Evolutionary conservation across 495 filamentous ascomycete species (phyloP).

Genomic region (Schizothecium vesticola): DNA sequence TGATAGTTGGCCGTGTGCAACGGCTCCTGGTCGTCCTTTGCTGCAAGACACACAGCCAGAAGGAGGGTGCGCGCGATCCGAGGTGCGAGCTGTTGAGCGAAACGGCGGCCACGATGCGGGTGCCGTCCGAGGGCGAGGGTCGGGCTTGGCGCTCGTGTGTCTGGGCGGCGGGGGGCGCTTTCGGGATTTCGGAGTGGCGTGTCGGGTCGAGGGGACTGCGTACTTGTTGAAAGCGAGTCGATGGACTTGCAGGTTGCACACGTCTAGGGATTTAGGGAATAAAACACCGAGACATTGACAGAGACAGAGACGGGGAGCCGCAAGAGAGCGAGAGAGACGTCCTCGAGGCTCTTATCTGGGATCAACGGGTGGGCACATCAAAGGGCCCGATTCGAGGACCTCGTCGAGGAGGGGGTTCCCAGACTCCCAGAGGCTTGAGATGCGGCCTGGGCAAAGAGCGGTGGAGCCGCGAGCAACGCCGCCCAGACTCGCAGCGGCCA

Average conservation of each 20-base stretch:
- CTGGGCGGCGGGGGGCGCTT: not conserved
- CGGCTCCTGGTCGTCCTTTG: not conserved
- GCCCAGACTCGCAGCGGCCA: not conserved
- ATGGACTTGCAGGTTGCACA: not conserved
- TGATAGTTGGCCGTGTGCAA: not conserved
- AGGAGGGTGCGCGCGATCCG: not conserved
- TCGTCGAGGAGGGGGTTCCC: constrained; percentile 1
- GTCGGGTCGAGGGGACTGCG: not conserved
- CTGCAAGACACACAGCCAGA: not conserved
- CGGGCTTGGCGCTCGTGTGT: not conserved
- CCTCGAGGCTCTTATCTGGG: not conserved
- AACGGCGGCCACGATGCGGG: not conserved
- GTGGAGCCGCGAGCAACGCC: constrained; percentile 9
- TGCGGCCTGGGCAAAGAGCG: constrained; percentile 14
- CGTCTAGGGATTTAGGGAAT: not conserved
- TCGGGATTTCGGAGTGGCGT: not conserved
- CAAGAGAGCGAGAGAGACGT: not conserved
- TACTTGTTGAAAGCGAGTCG: not conserved
- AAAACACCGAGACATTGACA: not conserved
- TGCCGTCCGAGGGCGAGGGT: not conserved
- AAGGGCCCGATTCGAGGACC: constrained; percentile 9
- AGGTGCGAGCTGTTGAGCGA: not conserved
- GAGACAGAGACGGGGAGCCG: not conserved
- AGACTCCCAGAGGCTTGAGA: constrained; percentile 11
- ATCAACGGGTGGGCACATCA: constrained; percentile 5